A percentile compares a stretch with the other conserved stretches of the same genome.
These are phyloP conservation scores for Lunasporangiospora selenospora DNA, from an alignment of 192 early-diverging fungal genomes.

Conservation along the genomic window DNA sequence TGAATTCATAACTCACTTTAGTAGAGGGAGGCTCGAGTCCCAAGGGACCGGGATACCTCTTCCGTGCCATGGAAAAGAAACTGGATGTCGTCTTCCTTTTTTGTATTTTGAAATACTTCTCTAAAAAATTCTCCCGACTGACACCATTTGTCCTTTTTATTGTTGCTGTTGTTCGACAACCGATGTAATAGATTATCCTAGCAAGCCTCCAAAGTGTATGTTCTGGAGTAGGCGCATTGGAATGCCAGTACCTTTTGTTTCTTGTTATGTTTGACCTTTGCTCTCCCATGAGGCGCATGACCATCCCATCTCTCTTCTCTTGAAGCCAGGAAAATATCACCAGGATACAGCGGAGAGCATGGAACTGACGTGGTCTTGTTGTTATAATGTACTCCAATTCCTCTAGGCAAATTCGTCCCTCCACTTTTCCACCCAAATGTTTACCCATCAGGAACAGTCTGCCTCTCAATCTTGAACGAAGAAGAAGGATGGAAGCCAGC, in stretches of 20 bases:
- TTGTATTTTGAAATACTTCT: constrained; percentile 30
- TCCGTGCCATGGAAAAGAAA: not conserved
- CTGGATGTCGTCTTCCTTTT: constrained; percentile 2
- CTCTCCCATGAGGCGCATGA: too few relatives aligned
- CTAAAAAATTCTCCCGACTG: not conserved
- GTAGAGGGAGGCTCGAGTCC: not conserved
- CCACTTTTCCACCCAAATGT: constrained; percentile 95
- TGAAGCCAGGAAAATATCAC: too few relatives aligned
- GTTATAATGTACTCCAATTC: not conserved
- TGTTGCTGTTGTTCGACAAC: not conserved
- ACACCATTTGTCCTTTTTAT: constrained; percentile 17
- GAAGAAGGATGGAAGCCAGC: constrained; percentile 96
- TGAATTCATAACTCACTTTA: not conserved
- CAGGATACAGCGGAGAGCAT: not conserved
- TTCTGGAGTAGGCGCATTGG: not conserved
- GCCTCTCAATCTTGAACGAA: constrained; percentile 95
- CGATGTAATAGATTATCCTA: constrained; percentile 47
- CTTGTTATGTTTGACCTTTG: too few relatives aligned
- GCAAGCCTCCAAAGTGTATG: constrained; percentile 56
- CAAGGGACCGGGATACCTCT: not conserved
- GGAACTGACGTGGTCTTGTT: not conserved
- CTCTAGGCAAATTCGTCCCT: constrained; percentile 71
- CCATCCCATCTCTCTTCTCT: too few relatives aligned
- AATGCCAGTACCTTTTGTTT: too few relatives aligned
- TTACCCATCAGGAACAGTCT: constrained; percentile 97